Evolutionary conservation across 371 early-diverging fungal genomes (phyloP).

Genomic region (Mortierella sp.): DNA sequence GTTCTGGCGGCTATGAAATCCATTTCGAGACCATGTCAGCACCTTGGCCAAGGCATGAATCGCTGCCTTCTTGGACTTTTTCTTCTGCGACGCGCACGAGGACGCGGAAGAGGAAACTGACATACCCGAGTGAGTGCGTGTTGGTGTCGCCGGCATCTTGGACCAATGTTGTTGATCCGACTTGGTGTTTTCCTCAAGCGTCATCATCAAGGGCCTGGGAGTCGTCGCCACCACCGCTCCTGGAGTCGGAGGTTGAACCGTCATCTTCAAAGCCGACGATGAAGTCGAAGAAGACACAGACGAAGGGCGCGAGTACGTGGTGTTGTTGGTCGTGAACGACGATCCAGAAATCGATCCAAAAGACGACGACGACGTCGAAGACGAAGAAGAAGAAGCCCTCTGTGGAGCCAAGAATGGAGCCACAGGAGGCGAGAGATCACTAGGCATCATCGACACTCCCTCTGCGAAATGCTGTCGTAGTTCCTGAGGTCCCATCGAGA

Average conservation of each 20-base stretch:
- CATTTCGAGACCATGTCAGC: slow-evolving; percentile 23
- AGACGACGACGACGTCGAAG: slow-evolving; percentile 18
- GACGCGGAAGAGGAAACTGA: slow-evolving; percentile 1
- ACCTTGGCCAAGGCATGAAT: slow-evolving; percentile 28
- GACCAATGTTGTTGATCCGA: neutral
- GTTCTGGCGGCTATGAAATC: slow-evolving; percentile 12
- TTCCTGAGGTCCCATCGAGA: neutral
- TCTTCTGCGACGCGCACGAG: neutral
- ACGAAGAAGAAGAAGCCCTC: slow-evolving; percentile 8
- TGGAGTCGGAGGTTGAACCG: too few species aligned
- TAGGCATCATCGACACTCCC: slow-evolving; percentile 12
- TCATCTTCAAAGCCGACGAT: slow-evolving; percentile 3
- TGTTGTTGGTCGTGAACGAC: neutral
- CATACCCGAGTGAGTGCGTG: neutral
- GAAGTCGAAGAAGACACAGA: slow-evolving; percentile 32
- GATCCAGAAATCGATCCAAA: slow-evolving; percentile 8
- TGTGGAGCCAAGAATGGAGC: slow-evolving; percentile 16
- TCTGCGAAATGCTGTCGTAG: slow-evolving; percentile 7
- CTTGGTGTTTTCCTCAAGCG: slow-evolving; percentile 2
- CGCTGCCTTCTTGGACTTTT: slow-evolving; percentile 8
- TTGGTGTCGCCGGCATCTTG: neutral
- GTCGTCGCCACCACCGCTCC: neutral
- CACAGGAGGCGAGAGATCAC: slow-evolving; percentile 10
- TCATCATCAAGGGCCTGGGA: neutral
- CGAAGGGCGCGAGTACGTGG: slow-evolving; percentile 17